Evolutionary conservation across 495 filamentous ascomycete species (phyloP), one percentile per base, ranked within the genome.

Genomic region (Penicillium nucicola): DNA sequence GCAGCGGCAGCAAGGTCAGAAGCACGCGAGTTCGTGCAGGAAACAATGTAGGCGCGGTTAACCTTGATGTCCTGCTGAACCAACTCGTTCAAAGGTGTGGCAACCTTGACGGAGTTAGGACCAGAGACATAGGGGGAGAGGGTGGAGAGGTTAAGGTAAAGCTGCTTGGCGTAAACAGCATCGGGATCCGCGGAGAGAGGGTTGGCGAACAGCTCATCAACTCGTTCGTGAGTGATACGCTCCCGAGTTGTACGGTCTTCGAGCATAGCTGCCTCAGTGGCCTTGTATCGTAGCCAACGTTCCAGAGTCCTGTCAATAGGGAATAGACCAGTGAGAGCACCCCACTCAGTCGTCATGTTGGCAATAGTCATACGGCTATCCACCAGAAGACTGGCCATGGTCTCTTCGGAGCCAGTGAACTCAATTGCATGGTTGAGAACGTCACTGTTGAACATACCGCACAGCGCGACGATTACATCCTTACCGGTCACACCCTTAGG

Each of bases 291-390:
- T 7, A 92, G 65, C 92, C 93, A 97, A n/a, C 69, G 66, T 56
- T 84, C 72, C 19, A 97, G 75, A 1, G 83, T 75, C 1, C 57
- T 50, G 60, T 98, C 92, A 48, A 95, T 88, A 4, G 92, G 92
- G 71, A 96, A 97, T 13, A 92, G 69, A 14, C 86, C 88, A 22
- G 79, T 80, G 10, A 95, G 71, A 0, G 90, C 92, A 34, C 89
- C 90, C 92, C 92, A 97, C 65, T 98, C 93, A 1, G 88, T 95
- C 0, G 91, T 88, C 93, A 97, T 97, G 69, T 97, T 97, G 36
- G 86, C 82, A 61, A 97, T 95, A 0, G 90, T 83, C 19, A 97
- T 66, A 11, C 92, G 77, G 64, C 88, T 81, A 60, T 95, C 90
- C 5, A 97, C 73, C 0, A 83, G 71, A 23, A 97, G 67, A 60